Base-by-base conservation (phyloP, 2,329 filamentous ascomycete genomes). In the Bipolaris bicolor region DNA sequence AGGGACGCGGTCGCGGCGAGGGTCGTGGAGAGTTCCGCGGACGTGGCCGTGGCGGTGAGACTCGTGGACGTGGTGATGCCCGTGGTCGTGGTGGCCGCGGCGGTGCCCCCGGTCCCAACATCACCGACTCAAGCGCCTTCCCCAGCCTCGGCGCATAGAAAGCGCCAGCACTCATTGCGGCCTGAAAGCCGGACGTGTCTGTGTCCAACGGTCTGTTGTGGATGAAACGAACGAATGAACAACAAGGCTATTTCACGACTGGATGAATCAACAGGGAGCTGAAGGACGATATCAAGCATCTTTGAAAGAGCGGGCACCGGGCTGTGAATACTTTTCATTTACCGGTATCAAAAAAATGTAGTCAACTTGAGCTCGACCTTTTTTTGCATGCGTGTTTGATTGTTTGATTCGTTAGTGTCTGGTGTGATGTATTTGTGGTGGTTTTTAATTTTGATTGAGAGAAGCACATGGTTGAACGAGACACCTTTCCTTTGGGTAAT, bases 121-220 rank as follows among this genome's bases (percentile, higher is more conserved):
- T 82, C 66, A 69, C 75, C 62, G 83, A 85, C 74, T 72, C 76
- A 64, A 80, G 71, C 61, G 82, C 81, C 63, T 85, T 84, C 79
- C 83, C 83, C 54, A 82, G 77, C 76, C 74, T 84, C 64, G 82
- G 82, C 69, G 68, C 76, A 68, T 80, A 80, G 55, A 65, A 51
- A 60, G 46, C 47, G 41, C 64, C 64, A 60, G 68, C 63, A 34
- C 46, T 55, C 48, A 47, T 57, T 41, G 24, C 55, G 63, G 68
- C 64, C 63, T 58, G 24, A 50, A 55, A 16, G 34, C 52, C 56
- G 55, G 53, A 48, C 58, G 53, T 64, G 55, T 57, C 52, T 61
- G 49, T 52, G 55, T 50, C 49, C 55, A 33, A 54, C 39, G 47
- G 50, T 54, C 36, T 47, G 50, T 41, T 54, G 50, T 51, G 53